These are phyloP conservation scores for Chlorociboria aeruginascens DNA, from an alignment of 495 filamentous ascomycete genomes.

Conservation along the genomic window DNA sequence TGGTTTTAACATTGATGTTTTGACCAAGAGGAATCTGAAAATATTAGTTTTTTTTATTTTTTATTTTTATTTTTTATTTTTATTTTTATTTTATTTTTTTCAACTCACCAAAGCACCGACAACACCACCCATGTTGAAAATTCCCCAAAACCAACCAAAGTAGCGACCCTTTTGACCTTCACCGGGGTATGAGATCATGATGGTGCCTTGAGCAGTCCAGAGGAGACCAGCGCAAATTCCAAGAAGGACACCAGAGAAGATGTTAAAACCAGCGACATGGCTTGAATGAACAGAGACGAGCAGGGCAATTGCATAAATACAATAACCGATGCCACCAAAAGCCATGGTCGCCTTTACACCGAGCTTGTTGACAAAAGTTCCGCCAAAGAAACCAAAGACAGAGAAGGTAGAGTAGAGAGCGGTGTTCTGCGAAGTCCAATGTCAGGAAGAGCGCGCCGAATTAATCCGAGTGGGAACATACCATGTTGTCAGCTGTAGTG, in stretches of 20 bases:
- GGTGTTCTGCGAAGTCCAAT: slow-evolving; percentile 23
- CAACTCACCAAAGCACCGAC: slow-evolving; percentile 65
- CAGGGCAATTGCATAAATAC: slow-evolving; percentile 67
- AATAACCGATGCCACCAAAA: slow-evolving; percentile 79
- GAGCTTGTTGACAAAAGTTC: slow-evolving; percentile 63
- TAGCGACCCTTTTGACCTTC: slow-evolving; percentile 77
- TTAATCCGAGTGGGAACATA: slow-evolving; percentile 13
- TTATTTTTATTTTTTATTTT: too few relatives aligned
- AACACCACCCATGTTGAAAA: slow-evolving; percentile 89
- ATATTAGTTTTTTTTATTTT: slow-evolving; percentile 1
- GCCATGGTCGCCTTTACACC: slow-evolving; percentile 62
- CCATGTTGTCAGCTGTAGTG: slow-evolving; percentile 52
- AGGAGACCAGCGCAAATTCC: slow-evolving; percentile 75
- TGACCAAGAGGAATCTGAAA: slow-evolving; percentile 61
- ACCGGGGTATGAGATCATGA: slow-evolving; percentile 90
- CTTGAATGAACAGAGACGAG: slow-evolving; percentile 71
- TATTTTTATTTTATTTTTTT: too few relatives aligned
- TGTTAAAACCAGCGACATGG: slow-evolving; percentile 60
- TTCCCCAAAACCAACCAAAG: slow-evolving; percentile 87
- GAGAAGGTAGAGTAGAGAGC: slow-evolving; percentile 77
- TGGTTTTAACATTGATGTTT: slow-evolving; percentile 53
- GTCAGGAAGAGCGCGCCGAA: not conserved
- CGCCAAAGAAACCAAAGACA: slow-evolving; percentile 78
- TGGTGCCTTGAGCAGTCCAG: slow-evolving; percentile 86
- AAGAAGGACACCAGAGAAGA: slow-evolving; percentile 63